Evolutionary conservation across 805 yeast genomes (phyloP).

Genomic region (Scheffersomyces stipitis): DNA sequence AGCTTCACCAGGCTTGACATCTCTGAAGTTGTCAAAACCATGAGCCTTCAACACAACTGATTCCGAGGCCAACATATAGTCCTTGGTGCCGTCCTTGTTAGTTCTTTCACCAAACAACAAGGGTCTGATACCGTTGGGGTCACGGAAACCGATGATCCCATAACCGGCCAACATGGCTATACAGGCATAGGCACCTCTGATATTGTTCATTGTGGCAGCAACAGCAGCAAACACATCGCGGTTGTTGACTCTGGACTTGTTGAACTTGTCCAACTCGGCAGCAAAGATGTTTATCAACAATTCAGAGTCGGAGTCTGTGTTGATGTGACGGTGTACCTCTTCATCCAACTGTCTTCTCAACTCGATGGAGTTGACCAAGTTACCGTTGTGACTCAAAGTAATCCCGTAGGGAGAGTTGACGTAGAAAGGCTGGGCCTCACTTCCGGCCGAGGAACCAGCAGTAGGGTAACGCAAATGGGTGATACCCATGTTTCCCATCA

Average conservation of each 20-base stretch:
- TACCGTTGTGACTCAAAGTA: constrained; percentile 89
- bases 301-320: constrained; percentile 96
- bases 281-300: constrained; percentile 88
- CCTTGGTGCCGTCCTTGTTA: constrained; percentile 66
- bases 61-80: constrained; percentile 94
- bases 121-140: constrained; percentile 96
- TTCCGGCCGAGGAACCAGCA: constrained; percentile 92
- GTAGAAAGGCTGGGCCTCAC: constrained; percentile 98
- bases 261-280: constrained; percentile 83
- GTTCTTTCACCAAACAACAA: constrained; percentile 79
- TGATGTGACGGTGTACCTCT: constrained; percentile 93
- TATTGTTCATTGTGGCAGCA: constrained; percentile 72
- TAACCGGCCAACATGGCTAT: constrained; percentile 94
- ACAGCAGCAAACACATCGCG: constrained; percentile 86
- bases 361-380: constrained; percentile 82
- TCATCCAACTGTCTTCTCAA: constrained; percentile 82
- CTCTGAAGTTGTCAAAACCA: constrained; percentile 76
- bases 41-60: constrained; percentile 93
- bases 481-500: constrained; percentile 93
- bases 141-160: constrained; percentile 94
- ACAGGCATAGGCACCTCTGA: constrained; percentile 98
- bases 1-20: constrained; percentile 93
- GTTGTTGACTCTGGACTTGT: constrained; percentile 90
- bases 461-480: constrained; percentile 96
- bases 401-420: constrained; percentile 97